Base-by-base conservation (phyloP, 805 yeast genomes). In the Metschnikowia chrysomelidarum region DNA sequence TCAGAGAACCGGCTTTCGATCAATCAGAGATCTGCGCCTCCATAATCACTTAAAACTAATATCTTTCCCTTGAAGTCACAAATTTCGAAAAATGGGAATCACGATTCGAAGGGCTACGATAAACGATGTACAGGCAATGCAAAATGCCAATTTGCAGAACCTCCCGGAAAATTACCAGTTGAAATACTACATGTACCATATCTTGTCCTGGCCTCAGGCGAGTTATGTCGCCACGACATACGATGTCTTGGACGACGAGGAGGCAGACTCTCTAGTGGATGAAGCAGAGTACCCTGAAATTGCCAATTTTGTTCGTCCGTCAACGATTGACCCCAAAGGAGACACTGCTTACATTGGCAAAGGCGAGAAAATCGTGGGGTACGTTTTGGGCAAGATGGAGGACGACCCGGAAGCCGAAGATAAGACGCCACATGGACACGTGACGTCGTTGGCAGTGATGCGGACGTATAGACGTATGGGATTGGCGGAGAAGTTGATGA, bases 181-280 rank as follows among this genome's bases (percentile, higher is more conserved):
- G 60, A 88, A 89, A 60, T 93, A 88, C 64, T 93, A 93, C 64
- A 75, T 93, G 73, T 93, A 93, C 62, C 98, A 93, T 62, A 75
- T 87, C 7, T 66, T 91, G 33, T 82, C 97, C 23, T 93, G 98
- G 98, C 98, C 98, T 2, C 95, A 91, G 58, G 94, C 95, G 10
- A 86, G 96, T 25, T 93, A 81, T 66, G 98, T 93, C 23, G 98
- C 98, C 12, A 82, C 91, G 1, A 82, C 93, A 2, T 76, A 81
- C 18, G 83, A 76, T 44, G 61, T 55, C 17, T 44, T 52, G 24
- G 59, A 49, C 14, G 53, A 45, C 11, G 57, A 48, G 16, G 52
- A 46, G 17, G 14, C 26, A 4, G 43, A 31, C 12, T 34, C 31
- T n/a, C 30, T 36, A n/a, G 44, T 36, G 18, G 41, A 37, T 18